Evolutionary conservation across 768 basidiomycete genomes (phyloP), one percentile per base, ranked within the genome.

Genomic region (Tricholomella constricta): DNA sequence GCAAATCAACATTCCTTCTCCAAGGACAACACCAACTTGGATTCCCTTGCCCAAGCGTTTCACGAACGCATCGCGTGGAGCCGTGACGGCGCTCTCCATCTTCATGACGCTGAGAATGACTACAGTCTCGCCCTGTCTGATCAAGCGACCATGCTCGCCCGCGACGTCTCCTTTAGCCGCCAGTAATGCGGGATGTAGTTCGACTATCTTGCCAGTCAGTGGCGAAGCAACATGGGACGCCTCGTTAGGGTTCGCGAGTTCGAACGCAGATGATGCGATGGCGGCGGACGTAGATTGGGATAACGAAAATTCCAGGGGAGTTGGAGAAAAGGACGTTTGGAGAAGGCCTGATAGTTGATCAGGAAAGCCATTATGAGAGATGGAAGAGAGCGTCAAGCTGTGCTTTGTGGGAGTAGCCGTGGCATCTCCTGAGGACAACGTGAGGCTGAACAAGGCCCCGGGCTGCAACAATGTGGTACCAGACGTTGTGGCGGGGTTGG

Each of bases 51-150:
- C 73, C 20, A 63, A 34, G 37, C 66, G 60, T 43, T 62, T 60
- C 4, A 75, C 57, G 43, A 58, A 50, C 26, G 69, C 71, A 59
- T 71, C 68, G 26, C 46, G 51, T 0, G 68, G 67, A 11, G 70
- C 65, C 4, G 54, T 37, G 17, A 75, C 52, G 4, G 62, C 58
- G 49, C 63, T 74, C 51, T 75, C 74, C 72, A 75, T 75, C 65
- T 75, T 75, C 74, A 75, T 75, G 20, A 70, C 67, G 35, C 70
- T 75, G 32, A 75, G 43, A 8, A 70, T 60, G 22, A 71, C 48
- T 17, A 75, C 20, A 3, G 67, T 56, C 12, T 75, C 72, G 3
- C 72, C 74, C 52, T 65, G 69, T 34, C 54, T 66, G 23, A 74
- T 62, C 45, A 47, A 52, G n/a, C 55, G 52, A 53, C 29, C 17